These are phyloP conservation scores for Cerrena zonata DNA, from an alignment of 1,284 basidiomycete genomes.

Conservation along the genomic window DNA sequence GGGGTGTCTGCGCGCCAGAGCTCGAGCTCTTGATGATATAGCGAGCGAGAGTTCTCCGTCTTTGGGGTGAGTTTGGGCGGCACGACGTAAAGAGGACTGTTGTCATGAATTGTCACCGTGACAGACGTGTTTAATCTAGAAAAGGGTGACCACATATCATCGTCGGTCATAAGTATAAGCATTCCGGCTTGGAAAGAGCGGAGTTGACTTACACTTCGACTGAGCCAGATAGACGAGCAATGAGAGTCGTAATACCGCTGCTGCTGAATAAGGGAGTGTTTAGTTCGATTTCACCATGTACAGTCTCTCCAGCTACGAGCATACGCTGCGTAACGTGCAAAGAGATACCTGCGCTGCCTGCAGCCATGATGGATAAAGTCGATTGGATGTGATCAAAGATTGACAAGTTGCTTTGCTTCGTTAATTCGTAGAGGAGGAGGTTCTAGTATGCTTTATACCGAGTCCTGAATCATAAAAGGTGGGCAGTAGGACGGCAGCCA, in stretches of 20 bases:
- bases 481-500: background rate
- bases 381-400: too few species aligned
- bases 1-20: background rate
- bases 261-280: background rate
- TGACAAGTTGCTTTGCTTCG: too few species aligned
- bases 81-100: too few species aligned
- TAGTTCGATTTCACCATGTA: background rate
- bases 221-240: background rate
- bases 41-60: background rate
- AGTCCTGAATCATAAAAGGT: background rate
- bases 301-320: background rate
- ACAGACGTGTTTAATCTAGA: too few species aligned
- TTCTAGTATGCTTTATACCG: background rate
- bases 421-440: too few species aligned
- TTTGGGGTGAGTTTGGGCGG: too few species aligned
- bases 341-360: background rate
- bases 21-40: background rate
- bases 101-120: too few species aligned
- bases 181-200: too few species aligned
- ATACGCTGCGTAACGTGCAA: background rate
- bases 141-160: too few species aligned
- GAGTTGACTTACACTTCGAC: background rate
- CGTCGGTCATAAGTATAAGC: too few species aligned
- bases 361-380: background rate
- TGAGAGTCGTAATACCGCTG: background rate